Percentiles rank a stretch among this genome's conserved stretches.
phyloP scores from a whole-genome alignment of 441 rosid genomes.

The Manihot esculenta region DNA sequence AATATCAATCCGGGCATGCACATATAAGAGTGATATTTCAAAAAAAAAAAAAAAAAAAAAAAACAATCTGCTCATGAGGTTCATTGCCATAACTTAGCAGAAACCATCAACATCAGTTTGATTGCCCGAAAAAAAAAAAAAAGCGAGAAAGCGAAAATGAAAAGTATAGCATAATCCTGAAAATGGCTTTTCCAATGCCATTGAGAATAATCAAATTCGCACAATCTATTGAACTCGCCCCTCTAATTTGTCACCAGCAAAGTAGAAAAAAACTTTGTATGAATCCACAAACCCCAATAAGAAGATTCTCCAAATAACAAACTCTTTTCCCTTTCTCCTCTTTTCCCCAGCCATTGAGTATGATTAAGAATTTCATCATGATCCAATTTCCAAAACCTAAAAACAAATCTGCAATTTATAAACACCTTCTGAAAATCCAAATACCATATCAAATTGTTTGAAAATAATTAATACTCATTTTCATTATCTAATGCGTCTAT shows the following conservation, averaged over 20 bases:
- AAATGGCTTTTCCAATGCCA: conserved; percentile 1
- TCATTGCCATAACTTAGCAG: not conserved
- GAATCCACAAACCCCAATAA: conserved; percentile 9
- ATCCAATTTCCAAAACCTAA: conserved; percentile 5
- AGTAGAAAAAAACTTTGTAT: not conserved
- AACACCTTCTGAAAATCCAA: not conserved
- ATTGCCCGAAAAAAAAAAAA: not conserved
- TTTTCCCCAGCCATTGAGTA: conserved; percentile 2
- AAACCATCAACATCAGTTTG: not conserved
- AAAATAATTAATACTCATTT: not conserved
- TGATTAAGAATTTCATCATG: conserved; percentile 9
- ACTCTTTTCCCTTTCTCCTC: not conserved
- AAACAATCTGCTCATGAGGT: not conserved
- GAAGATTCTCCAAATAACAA: not conserved
- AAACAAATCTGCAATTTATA: not conserved
- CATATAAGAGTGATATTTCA: not conserved
- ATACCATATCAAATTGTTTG: not conserved
- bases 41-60: not conserved
- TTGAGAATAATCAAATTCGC: conserved; percentile 2
- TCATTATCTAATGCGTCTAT: too few species aligned
- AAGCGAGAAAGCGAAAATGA: not conserved
- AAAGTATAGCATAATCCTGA: not conserved
- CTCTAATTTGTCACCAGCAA: not conserved
- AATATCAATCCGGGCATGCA: not conserved
- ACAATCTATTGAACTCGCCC: conserved; percentile 1